Evolutionary conservation across 2,329 filamentous ascomycete genomes (phyloP), one percentile per base, ranked within the genome.

Genomic region (Xylaria digitata): DNA sequence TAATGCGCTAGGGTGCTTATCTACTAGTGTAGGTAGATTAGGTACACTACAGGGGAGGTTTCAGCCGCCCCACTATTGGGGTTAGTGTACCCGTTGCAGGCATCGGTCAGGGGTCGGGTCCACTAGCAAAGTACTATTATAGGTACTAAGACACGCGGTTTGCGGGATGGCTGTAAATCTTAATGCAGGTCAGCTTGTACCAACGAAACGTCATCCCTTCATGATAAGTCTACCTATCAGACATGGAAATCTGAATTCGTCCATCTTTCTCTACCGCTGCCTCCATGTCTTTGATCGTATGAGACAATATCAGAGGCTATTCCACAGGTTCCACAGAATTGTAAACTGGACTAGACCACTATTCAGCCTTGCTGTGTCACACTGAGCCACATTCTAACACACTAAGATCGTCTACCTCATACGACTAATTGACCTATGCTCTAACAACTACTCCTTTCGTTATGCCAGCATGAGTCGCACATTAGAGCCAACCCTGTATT

Each of bases 401-500:
- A n/a, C 48, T 15, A 34, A 40, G 37, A 40, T n/a, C n/a, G n/a
- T n/a, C n/a, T n/a, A n/a, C 37, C 11, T 9, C 34, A 37, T 37
- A 8, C 34, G 34, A 37, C 26, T 5, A 26, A 26, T 26, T 26
- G 26, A 26, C 26, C 26, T 26, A 5, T 26, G 21, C n/a, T n/a
- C n/a, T n/a, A n/a, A n/a, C n/a, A n/a, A n/a, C n/a, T n/a, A n/a
- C n/a, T n/a, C n/a, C 48, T 21, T 53, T 26, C 21, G 19, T 23
- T 42, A 49, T 21, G 23, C 32, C 62, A 71, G 61, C 37, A 96
- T 96, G 92, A 92, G 91, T 75, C 87, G 89, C 66, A 87, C 91
- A 46, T 84, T 94, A 21, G 90, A 94, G 74, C 89, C 92, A 74
- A 89, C 90, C 0, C 83, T 96, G 40, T 83, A 87, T n/a, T 90